Evolutionary conservation across 306 rosid species (phyloP).

Genomic region (Boehmeria nivea): DNA sequence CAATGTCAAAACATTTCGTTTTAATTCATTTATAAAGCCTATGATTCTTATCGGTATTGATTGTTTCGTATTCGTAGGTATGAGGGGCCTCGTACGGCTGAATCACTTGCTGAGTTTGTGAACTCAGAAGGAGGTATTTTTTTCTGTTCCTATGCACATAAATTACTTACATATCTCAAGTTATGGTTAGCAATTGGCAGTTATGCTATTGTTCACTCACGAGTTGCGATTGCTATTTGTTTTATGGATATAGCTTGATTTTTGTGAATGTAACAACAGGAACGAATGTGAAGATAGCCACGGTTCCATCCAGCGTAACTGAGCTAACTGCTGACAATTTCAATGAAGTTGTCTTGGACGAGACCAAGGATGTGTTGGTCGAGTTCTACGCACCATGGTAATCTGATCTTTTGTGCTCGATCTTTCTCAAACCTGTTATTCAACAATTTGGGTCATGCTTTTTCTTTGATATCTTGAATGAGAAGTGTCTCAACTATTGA

Average conservation of each 20-base stretch:
- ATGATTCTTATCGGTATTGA: neutral
- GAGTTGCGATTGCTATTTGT: too few relatives aligned
- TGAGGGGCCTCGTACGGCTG: slow-evolving; percentile 71
- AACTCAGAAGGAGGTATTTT: slow-evolving; percentile 64
- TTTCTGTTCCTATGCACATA: neutral
- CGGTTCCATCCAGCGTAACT: slow-evolving; percentile 60
- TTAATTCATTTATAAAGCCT: neutral
- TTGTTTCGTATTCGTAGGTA: slow-evolving; percentile 31
- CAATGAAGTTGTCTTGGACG: slow-evolving; percentile 65
- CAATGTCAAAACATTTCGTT: slow-evolving; percentile 2
- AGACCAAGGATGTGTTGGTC: slow-evolving; percentile 77
- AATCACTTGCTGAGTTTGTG: slow-evolving; percentile 66
- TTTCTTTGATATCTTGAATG: neutral
- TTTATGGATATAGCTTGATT: too few relatives aligned
- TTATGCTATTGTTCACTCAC: too few relatives aligned
- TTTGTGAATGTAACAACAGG: slow-evolving; percentile 29
- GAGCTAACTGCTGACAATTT: slow-evolving; percentile 59
- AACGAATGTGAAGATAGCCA: slow-evolving; percentile 68
- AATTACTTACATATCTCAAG: neutral
- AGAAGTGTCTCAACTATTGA: neutral
- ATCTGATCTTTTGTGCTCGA: slow-evolving; percentile 18
- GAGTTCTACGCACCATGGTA: slow-evolving; percentile 98
- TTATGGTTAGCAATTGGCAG: too few relatives aligned
- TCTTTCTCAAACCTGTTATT: neutral
- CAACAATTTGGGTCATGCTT: neutral